phyloP scores from a whole-genome alignment of 805 yeast species.

The Jamesozyma lodderae region DNA sequence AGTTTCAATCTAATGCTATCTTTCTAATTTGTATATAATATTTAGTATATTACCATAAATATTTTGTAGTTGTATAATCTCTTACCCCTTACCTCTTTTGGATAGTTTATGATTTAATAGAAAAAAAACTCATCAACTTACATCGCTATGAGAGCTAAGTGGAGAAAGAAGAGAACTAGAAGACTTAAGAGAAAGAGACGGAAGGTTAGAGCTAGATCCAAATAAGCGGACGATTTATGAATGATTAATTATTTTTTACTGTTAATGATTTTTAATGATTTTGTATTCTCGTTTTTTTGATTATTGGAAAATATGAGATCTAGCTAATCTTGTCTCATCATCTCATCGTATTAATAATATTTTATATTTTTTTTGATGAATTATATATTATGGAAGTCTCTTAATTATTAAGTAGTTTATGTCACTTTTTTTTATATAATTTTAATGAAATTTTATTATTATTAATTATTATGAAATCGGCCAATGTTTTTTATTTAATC shows the following conservation, averaged over 20 bases:
- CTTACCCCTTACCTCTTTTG: neutral
- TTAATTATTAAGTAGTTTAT: neutral
- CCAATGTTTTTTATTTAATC: neutral
- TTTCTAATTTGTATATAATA: too few species aligned
- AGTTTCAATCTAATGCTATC: too few species aligned
- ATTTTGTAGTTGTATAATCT: too few species aligned
- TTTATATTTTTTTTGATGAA: neutral
- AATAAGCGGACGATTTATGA: constrained; percentile 65
- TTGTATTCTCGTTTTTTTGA: neutral
- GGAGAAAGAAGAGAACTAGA: constrained; percentile 99
- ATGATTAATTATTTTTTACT: constrained; percentile 1
- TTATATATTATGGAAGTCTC: neutral
- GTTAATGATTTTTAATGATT: constrained; percentile 1
- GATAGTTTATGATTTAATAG: too few species aligned
- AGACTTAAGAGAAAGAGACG: constrained; percentile 99
- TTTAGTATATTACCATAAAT: too few species aligned
- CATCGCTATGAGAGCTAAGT: constrained; percentile 79
- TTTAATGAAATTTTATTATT: neutral
- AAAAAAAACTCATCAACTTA: constrained; percentile 1
- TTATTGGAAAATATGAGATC: too few species aligned
- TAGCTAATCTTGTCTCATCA: too few species aligned
- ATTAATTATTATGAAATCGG: neutral
- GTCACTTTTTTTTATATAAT: constrained; percentile 1
- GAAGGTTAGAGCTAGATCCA: constrained; percentile 99
- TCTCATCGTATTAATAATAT: too few species aligned